A percentile compares a stretch with the other conserved stretches of the same genome.
Conservation (phyloP, 495 filamentous ascomycete genomes). For the Talaromyces liani region DNA sequence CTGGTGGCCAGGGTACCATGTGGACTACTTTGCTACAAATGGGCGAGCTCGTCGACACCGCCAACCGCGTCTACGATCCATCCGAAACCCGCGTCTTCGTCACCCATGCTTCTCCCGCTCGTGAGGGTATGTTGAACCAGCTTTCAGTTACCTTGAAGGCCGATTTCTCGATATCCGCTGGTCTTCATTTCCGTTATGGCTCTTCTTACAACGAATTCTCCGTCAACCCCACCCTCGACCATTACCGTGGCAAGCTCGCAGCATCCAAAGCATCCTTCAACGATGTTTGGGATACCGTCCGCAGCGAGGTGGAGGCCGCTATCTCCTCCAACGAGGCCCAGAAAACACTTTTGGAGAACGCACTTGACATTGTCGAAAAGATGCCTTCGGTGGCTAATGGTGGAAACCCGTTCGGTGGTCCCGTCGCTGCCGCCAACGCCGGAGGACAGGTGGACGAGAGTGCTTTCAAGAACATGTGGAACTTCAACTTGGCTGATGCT, state of each 20-base stretch:
- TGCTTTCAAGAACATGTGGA: slow-evolving; percentile 99
- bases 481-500: slow-evolving; percentile 97
- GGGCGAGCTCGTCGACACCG: slow-evolving; percentile 97
- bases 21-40: slow-evolving; percentile 98
- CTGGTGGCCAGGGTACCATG: slow-evolving; percentile 98
- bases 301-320: slow-evolving; percentile 85
- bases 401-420: slow-evolving; percentile 92
- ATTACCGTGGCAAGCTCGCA: slow-evolving; percentile 99
- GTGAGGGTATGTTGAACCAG: slow-evolving; percentile 96
- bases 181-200: slow-evolving; percentile 96
- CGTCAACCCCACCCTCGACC: slow-evolving; percentile 95
- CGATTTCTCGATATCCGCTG: slow-evolving; percentile 96
- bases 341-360: slow-evolving; percentile 81
- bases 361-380: slow-evolving; percentile 82
- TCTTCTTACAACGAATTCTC: slow-evolving; percentile 99
- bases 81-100: slow-evolving; percentile 97
- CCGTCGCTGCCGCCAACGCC: slow-evolving; percentile 59
- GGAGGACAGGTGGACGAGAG: slow-evolving; percentile 94
- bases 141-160: slow-evolving; percentile 96
- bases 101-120: slow-evolving; percentile 93
- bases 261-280: slow-evolving; percentile 98
- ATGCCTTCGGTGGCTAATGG: slow-evolving; percentile 94
- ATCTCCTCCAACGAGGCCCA: slow-evolving; percentile 90
- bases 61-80: slow-evolving; percentile 95
- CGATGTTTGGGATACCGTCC: slow-evolving; percentile 99